phyloP scores from a whole-genome alignment of 2,329 filamentous ascomycete genomes.

The Botrytis byssoidea region DNA sequence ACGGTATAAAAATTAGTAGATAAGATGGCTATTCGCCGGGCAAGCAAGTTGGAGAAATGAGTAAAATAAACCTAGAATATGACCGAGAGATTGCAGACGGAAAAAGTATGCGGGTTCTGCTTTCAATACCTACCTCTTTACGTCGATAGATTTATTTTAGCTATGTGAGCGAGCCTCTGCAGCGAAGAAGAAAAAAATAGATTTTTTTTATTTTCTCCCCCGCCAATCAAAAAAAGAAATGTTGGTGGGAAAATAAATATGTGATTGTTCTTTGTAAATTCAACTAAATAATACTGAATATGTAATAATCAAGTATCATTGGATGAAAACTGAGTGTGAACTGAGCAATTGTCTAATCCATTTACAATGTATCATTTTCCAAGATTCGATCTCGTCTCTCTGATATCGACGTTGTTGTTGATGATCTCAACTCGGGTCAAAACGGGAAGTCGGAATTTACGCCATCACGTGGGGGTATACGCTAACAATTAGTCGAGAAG shows the following conservation, averaged over 20 bases:
- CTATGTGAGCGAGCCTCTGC: not conserved
- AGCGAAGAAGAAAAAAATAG: slow-evolving; percentile 8
- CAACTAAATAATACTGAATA: not conserved
- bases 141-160: slow-evolving; percentile 11
- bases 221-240: not conserved
- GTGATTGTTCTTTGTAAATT: not conserved
- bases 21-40: not conserved
- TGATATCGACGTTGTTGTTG: slow-evolving; percentile 3
- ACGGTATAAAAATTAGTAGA: slow-evolving; percentile 32
- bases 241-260: not conserved
- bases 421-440: slow-evolving; percentile 17
- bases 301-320: not conserved
- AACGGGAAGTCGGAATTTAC: slow-evolving; percentile 15
- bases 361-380: not conserved
- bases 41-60: not conserved
- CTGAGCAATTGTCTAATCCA: not conserved
- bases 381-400: not conserved
- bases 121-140: not conserved
- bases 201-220: not conserved
- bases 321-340: not conserved
- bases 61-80: not conserved
- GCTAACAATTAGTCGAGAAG: slow-evolving; percentile 41
- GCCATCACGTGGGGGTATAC: slow-evolving; percentile 22
- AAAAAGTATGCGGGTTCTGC: not conserved
- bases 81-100: not conserved